Evolutionary conservation across 2,329 filamentous ascomycete species (phyloP).

Genomic region (Helotiales sp.): DNA sequence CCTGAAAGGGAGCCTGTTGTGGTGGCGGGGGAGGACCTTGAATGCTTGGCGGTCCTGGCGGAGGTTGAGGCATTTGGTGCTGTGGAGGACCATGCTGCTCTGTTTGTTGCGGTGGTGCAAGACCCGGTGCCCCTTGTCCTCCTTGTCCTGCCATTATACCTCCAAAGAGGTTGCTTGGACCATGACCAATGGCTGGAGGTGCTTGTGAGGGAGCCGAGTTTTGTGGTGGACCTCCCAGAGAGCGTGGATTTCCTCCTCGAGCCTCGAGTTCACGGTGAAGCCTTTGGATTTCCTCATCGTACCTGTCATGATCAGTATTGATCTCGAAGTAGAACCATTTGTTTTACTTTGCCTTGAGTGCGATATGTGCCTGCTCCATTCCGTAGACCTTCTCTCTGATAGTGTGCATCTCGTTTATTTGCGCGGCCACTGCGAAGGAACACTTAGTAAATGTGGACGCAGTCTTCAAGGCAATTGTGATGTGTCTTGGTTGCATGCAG

Average conservation of each 20-base stretch:
- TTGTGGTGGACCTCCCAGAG: slow-evolving; percentile 72
- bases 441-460: background rate
- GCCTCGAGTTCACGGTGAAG: slow-evolving; percentile 87
- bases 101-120: slow-evolving; percentile 71
- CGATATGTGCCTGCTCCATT: slow-evolving; percentile 87
- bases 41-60: slow-evolving; percentile 52
- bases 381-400: slow-evolving; percentile 92
- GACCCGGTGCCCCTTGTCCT: slow-evolving; percentile 81
- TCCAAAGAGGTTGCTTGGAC: slow-evolving; percentile 87
- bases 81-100: slow-evolving; percentile 59
- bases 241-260: slow-evolving; percentile 65
- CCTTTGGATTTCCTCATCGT: slow-evolving; percentile 87
- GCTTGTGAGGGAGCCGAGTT: slow-evolving; percentile 82
- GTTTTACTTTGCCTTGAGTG: slow-evolving; percentile 86
- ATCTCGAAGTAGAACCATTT: background rate
- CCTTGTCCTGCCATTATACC: slow-evolving; percentile 92
- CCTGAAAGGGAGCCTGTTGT: slow-evolving; percentile 71
- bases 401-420: slow-evolving; percentile 94
- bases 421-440: slow-evolving; percentile 71
- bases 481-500: background rate
- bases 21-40: slow-evolving; percentile 59
- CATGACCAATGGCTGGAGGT: slow-evolving; percentile 84
- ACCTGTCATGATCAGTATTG: slow-evolving; percentile 58
- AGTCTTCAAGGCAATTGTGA: background rate
- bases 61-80: slow-evolving; percentile 72